Percentiles rank a stretch among this genome's conserved stretches.
phyloP scores from a whole-genome alignment of 352 stramenopile species.

The Phytopythium delawarense region DNA sequence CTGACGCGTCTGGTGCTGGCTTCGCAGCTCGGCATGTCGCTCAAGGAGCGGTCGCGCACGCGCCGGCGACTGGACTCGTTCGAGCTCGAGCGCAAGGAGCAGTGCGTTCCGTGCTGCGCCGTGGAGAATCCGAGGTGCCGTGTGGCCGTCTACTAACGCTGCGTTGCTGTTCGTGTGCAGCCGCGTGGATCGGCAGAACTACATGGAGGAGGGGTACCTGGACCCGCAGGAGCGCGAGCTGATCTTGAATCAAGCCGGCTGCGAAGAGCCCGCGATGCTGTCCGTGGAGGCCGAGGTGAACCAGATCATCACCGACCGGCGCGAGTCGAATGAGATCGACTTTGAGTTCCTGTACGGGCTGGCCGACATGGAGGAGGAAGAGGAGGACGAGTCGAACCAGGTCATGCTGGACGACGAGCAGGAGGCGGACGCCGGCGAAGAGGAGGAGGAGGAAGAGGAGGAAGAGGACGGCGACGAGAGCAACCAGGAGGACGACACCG shows the following conservation, averaged over 20 bases:
- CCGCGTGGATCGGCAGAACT: conserved; percentile 70
- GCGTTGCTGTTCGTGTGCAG: conserved; percentile 14
- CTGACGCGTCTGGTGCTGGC: neutral
- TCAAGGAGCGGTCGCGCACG: conserved; percentile 69
- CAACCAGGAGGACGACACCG: conserved; percentile 12
- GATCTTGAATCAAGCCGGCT: conserved; percentile 79
- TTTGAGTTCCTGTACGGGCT: conserved; percentile 75
- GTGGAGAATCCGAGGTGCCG: too few species aligned
- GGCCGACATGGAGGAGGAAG: conserved; percentile 31
- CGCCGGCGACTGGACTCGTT: conserved; percentile 77
- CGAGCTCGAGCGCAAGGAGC: conserved; percentile 61
- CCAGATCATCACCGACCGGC: conserved; percentile 71
- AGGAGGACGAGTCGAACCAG: conserved; percentile 18
- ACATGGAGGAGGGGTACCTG: conserved; percentile 86
- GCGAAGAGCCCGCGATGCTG: conserved; percentile 58
- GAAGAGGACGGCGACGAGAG: conserved; percentile 15
- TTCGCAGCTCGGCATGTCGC: conserved; percentile 54
- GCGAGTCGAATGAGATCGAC: conserved; percentile 82
- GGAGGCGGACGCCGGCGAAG: conserved; percentile 9
- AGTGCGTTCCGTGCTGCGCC: conserved; percentile 31
- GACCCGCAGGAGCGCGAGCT: conserved; percentile 68
- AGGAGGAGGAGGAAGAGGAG: conserved; percentile 14
- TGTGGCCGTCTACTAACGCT: neutral
- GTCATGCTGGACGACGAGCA: conserved; percentile 13
- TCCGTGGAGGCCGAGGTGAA: conserved; percentile 82